A percentile compares a stretch with the other conserved stretches of the same genome.
These are phyloP conservation scores for Metarhizium album DNA, from an alignment of 2,329 filamentous ascomycete genomes.

Conservation along the genomic window DNA sequence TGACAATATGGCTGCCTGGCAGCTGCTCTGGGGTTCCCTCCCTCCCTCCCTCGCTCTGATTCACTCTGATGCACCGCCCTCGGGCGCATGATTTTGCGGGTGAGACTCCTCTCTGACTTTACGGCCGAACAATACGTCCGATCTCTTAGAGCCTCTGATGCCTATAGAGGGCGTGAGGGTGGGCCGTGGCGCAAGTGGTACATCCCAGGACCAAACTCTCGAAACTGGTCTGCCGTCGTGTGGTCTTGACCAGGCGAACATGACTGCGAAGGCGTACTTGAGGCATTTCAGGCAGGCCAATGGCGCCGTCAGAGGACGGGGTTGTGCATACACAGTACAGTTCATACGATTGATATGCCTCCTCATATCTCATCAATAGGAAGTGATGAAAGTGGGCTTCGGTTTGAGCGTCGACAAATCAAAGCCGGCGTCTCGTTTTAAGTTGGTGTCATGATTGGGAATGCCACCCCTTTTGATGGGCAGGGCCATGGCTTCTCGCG, in stretches of 20 bases:
- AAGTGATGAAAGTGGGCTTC: neutral
- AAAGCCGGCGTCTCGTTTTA: neutral
- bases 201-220: neutral
- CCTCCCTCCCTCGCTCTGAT: neutral
- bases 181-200: neutral
- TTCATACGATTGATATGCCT: neutral
- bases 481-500: neutral
- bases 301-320: neutral
- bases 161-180: neutral
- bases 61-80: neutral
- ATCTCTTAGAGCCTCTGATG: neutral
- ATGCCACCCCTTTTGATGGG: neutral
- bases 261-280: neutral
- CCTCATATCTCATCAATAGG: neutral
- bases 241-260: neutral
- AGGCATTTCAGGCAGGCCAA: neutral
- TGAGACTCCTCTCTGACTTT: neutral
- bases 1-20: neutral
- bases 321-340: neutral
- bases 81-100: neutral
- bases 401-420: neutral
- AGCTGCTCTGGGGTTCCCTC: neutral
- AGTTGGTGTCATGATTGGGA: neutral
- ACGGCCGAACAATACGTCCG: neutral
- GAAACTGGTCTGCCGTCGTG: neutral